phyloP scores from a whole-genome alignment of 495 filamentous ascomycete species.

The Penicillium ochrochloron region DNA sequence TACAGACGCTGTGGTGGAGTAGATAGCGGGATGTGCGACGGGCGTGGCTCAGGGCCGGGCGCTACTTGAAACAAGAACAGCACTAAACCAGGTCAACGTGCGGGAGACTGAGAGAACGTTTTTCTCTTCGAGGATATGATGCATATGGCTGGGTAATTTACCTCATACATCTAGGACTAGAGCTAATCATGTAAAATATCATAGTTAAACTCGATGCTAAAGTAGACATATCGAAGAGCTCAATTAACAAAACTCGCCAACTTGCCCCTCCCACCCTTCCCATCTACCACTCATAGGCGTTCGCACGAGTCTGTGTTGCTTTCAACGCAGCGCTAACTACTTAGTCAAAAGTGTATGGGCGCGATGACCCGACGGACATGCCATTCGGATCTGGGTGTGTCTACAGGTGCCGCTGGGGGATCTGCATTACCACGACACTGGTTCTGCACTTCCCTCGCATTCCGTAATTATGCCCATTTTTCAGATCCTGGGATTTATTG shows the following conservation, averaged over 20 bases:
- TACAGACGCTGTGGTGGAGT: slow-evolving; percentile 3
- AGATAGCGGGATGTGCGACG: neutral
- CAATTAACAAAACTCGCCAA: neutral
- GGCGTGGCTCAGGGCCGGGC: slow-evolving; percentile 11
- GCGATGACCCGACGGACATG: slow-evolving; percentile 2
- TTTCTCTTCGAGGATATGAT: neutral
- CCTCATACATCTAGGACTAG: neutral
- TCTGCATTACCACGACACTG: neutral
- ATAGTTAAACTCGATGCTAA: neutral
- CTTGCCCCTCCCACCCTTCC: neutral
- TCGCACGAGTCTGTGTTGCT: neutral
- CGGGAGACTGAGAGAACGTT: neutral
- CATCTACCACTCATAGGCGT: neutral
- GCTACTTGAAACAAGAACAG: slow-evolving; percentile 17
- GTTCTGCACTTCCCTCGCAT: neutral
- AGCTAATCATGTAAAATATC: neutral
- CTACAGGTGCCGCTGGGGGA: neutral
- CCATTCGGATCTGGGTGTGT: neutral
- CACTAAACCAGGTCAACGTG: neutral
- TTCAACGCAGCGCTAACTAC: neutral
- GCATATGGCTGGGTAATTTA: neutral
- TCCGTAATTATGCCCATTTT: neutral
- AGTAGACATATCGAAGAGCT: neutral
- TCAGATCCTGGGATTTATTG: neutral
- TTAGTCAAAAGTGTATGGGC: neutral